Percentiles rank a stretch among this genome's conserved stretches.
Evolutionary conservation across 2,329 filamentous ascomycete species (phyloP).

Genomic region (Colletotrichum somersetense): DNA sequence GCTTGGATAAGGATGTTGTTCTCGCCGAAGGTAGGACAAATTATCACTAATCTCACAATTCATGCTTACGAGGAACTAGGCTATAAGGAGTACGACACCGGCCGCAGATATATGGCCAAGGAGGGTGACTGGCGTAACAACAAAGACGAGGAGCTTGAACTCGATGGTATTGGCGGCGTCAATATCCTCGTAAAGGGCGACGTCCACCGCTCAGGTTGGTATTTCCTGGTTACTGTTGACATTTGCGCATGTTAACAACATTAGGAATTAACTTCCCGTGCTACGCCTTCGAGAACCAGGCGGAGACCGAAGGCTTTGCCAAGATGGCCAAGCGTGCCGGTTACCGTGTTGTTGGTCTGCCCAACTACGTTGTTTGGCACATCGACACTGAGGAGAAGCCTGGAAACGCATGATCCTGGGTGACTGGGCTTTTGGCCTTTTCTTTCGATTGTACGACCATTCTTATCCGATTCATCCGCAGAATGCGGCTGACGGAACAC

Average conservation of each 20-base stretch:
- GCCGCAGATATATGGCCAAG: constrained; percentile 87
- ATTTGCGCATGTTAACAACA: not conserved
- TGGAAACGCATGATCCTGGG: constrained; percentile 72
- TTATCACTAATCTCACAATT: not conserved
- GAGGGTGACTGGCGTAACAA: constrained; percentile 95
- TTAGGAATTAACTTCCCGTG: constrained; percentile 96
- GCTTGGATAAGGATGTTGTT: constrained; percentile 82
- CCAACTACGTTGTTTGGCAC: constrained; percentile 99
- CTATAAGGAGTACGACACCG: constrained; percentile 93
- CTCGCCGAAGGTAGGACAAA: constrained; percentile 82
- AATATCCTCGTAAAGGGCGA: constrained; percentile 98
- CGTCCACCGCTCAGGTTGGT: constrained; percentile 90
- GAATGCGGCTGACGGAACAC: constrained; percentile 41
- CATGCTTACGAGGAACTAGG: constrained; percentile 62
- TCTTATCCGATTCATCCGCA: constrained; percentile 38
- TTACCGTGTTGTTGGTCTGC: constrained; percentile 90
- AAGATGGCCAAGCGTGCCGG: constrained; percentile 98
- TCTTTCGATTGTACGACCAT: constrained; percentile 41
- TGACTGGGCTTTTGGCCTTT: constrained; percentile 18
- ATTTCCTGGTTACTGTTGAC: not conserved
- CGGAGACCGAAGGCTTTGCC: constrained; percentile 97
- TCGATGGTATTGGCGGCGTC: constrained; percentile 96
- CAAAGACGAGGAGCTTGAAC: constrained; percentile 90
- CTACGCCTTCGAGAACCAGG: constrained; percentile 98
- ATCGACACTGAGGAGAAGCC: constrained; percentile 96